Base-by-base conservation (phyloP, 2,329 filamentous ascomycete species). In the Penicillium brevicompactum region DNA sequence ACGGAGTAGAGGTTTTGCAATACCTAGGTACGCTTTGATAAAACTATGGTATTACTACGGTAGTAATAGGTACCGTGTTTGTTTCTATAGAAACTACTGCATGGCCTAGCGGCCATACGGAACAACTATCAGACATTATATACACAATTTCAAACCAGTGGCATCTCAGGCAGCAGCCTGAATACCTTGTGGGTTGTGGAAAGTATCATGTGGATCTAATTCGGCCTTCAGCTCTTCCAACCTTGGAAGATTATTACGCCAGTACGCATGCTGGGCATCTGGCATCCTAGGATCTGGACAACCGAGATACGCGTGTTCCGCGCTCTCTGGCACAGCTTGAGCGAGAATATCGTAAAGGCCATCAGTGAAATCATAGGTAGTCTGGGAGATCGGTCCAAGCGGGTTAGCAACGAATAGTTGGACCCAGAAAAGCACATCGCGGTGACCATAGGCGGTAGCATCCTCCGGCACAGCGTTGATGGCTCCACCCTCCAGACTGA, bases 381-480 rank as follows among this genome's bases (percentile, higher is more conserved):
- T 74, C 21, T 75, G 58, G 1, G 73, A 74, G 7, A 86, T 56
- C 1, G 51, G 63, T 1, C 69, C 69, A 0, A 76, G 73, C 0
- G 83, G 60, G 16, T 80, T 82, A 41, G 86, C 64, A n/a, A 76
- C 82, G 63, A 87, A 87, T 0, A 80, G 81, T 65, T 87, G 83
- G 61, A 84, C 79, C 71, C 84, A 86, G 69, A 86, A 80, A 40
- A 86, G 62, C 61, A 83, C 84, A 75, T 88, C 82, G 50, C 86
- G 80, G 64, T 87, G 85, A 1, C 82, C 79, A 63, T 85, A 88
- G 8, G 84, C 80, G 0, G 85, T 86, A 7, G 79, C 80, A 60
- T 85, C 76, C 57, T 69, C 67, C 0, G 84, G 70, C 0, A 82
- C 73, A 51, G 87, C 83, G 58, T 76, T 78, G 51, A 85, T 78